Evolutionary conservation across 2,329 filamentous ascomycete species (phyloP).

Genomic region (Stagonosporopsis tanaceti): DNA sequence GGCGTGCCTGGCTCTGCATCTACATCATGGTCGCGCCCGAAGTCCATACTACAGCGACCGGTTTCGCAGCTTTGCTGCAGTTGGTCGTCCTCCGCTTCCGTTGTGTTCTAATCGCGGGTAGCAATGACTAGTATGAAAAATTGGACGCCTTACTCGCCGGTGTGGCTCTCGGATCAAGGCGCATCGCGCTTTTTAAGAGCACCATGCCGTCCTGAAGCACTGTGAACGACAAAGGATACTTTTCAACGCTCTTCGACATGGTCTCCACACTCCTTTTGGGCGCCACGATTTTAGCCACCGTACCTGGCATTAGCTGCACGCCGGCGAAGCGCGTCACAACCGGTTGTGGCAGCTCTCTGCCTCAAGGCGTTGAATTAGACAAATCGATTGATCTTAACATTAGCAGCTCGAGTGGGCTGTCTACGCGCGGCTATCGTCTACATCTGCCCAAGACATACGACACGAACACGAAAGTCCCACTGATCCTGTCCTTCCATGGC

Average conservation of each 20-base stretch:
- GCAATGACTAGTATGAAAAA: conserved; percentile 10
- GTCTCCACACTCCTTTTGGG: not conserved
- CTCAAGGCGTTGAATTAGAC: conserved; percentile 29
- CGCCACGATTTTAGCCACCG: not conserved
- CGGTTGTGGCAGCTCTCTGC: conserved; percentile 27
- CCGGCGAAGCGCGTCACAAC: conserved; percentile 12
- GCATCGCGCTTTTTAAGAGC: conserved; percentile 10
- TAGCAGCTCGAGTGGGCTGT: conserved; percentile 37
- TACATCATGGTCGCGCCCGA: too few species aligned
- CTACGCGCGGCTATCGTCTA: conserved; percentile 47
- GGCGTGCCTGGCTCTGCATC: not conserved
- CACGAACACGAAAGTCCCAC: conserved; percentile 43
- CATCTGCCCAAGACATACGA: conserved; percentile 54
- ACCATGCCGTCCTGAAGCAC: not conserved
- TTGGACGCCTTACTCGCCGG: conserved; percentile 15
- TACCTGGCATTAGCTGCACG: conserved; percentile 4
- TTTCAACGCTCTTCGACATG: not conserved
- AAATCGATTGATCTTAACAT: conserved; percentile 38
- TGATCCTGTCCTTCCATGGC: conserved; percentile 61
- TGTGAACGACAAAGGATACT: not conserved
- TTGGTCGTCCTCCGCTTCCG: not conserved
- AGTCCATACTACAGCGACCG: not conserved
- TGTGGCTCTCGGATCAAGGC: conserved; percentile 9
- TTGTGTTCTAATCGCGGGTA: conserved; percentile 1
- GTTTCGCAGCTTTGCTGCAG: not conserved